Evolutionary conservation across 257 asterid species (phyloP).

Genomic region (Fraxinus pennsylvanica): DNA sequence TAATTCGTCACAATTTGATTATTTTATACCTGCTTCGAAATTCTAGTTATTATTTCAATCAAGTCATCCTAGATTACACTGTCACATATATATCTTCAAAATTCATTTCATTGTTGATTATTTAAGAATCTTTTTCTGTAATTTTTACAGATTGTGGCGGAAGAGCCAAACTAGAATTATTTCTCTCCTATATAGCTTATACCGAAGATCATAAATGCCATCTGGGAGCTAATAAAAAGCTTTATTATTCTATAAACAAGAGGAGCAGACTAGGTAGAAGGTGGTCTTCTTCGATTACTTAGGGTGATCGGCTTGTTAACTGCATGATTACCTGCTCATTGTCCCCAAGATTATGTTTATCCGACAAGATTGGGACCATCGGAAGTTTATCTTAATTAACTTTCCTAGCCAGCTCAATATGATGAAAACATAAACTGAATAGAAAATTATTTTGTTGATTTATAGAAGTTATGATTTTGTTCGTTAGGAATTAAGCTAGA

Average conservation of each 20-base stretch:
- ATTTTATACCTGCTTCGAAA: too few relatives aligned
- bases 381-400: conserved; percentile 17
- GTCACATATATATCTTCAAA: too few relatives aligned
- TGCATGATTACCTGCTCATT: conserved; percentile 54
- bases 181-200: conserved; percentile 40
- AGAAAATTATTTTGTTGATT: too few relatives aligned
- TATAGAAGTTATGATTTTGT: too few relatives aligned
- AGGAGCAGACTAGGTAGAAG: conserved; percentile 43
- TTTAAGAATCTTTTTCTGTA: neutral
- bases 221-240: conserved; percentile 51
- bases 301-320: conserved; percentile 43
- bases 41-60: too few relatives aligned
- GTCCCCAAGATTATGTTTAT: conserved; percentile 55
- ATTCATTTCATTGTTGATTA: too few relatives aligned
- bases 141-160: conserved; percentile 38
- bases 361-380: conserved; percentile 43
- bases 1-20: too few relatives aligned
- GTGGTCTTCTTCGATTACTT: conserved; percentile 32
- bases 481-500: too few relatives aligned
- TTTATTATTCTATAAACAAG: conserved; percentile 29
- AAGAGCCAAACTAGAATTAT: conserved; percentile 63
- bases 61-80: too few relatives aligned
- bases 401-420: too few relatives aligned
- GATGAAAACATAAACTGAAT: too few relatives aligned
- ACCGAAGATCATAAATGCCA: conserved; percentile 43